Evolutionary conservation across 1,284 basidiomycete species (phyloP).

Genomic region (Sanghuangporus weigelae): DNA sequence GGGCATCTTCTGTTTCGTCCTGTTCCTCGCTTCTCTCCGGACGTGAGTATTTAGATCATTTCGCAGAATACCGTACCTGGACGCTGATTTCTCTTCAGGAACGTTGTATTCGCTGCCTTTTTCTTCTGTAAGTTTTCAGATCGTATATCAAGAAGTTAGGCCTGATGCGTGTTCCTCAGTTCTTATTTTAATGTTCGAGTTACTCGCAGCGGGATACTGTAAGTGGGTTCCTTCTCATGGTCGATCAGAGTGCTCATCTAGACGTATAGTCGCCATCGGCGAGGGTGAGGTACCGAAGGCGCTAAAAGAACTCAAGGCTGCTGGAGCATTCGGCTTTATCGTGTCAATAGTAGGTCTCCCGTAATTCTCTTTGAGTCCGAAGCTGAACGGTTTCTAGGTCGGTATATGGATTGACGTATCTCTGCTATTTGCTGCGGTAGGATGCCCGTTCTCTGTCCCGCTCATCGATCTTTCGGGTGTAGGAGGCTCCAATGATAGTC

Average conservation of each 20-base stretch:
- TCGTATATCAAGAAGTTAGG: not conserved
- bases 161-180: not conserved
- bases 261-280: not conserved
- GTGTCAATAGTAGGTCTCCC: not conserved
- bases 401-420: constrained; percentile 18
- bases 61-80: not conserved
- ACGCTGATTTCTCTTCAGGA: not conserved
- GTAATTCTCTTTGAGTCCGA: not conserved
- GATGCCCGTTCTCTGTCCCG: constrained; percentile 16
- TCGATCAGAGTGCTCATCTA: not conserved
- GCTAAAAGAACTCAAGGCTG: not conserved
- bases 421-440: constrained; percentile 16
- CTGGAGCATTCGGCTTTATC: not conserved
- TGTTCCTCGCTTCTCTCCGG: constrained; percentile 15
- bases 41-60: constrained; percentile 11
- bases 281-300: not conserved
- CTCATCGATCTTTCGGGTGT: constrained; percentile 17
- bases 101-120: not conserved
- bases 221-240: not conserved
- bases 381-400: not conserved
- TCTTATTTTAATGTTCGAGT: not conserved
- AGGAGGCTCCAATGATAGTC: not conserved
- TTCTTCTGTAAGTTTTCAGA: not conserved
- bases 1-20: constrained; percentile 16
- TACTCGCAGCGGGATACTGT: not conserved